Evolutionary conservation across 768 basidiomycete genomes (phyloP), one percentile per base, ranked within the genome.

Genomic region (Favolaschia claudopus): DNA sequence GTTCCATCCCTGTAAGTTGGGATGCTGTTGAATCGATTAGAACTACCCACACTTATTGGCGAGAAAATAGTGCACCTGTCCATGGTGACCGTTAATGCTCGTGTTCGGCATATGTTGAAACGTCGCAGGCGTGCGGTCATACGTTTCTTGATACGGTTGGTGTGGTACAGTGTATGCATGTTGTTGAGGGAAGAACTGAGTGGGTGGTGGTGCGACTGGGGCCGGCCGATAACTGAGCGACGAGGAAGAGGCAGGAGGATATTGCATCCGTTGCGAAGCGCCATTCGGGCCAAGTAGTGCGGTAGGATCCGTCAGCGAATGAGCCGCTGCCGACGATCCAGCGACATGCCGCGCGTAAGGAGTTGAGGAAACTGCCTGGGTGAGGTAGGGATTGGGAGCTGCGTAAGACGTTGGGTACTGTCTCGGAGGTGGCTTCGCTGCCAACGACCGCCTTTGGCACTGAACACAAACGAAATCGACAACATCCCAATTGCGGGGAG

Each of bases 401-500:
- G 43, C 43, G 6, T 17, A 7, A 25, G 43, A 7, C 37, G 60
- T n/a, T 22, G 54, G 22, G 33, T 55, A 32, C 36, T 45, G 53
- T 14, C 53, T 31, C 14, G 42, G n/a, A 22, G 43, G 37, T 55
- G n/a, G n/a, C 36, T 61, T 61, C 36, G 29, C n/a, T 24, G 54
- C 48, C 31, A 48, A 15, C n/a, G 54, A 53, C 19, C 37, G 62
- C 25, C 29, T n/a, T 19, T 56, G 82, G 72, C 92, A 94, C 31
- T 77, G 77, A 42, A 75, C 76, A 71, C 93, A 95, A 58, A 87
- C 72, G 69, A 97, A 97, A 37, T 95, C 91, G 51, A 91, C 92
- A n/a, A 76, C 69, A 47, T 92, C 85, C 95, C 95, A 97, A 65
- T 95, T 87, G 19, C 94, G 86, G 63, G 79, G 83, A 5, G 83